Evolutionary conservation across 2,329 filamentous ascomycete genomes (phyloP).

Genomic region (Parasarocladium wereldwijsianum): DNA sequence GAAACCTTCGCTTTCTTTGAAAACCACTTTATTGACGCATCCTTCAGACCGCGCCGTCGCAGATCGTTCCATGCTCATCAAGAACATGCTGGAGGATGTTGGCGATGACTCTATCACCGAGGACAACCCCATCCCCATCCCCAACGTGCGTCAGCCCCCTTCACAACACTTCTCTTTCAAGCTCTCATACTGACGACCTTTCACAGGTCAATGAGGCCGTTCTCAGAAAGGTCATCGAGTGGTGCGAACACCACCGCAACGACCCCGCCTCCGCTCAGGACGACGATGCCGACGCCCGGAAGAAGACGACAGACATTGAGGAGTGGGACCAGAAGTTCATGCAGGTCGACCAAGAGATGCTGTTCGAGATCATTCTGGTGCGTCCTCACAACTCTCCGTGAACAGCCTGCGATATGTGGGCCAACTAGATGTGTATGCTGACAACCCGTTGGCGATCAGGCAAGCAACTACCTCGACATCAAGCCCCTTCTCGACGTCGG

Average conservation of each 20-base stretch:
- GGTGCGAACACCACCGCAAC: slow-evolving; percentile 89
- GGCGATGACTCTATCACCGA: slow-evolving; percentile 43
- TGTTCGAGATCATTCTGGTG: slow-evolving; percentile 96
- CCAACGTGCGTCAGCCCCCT: slow-evolving; percentile 45
- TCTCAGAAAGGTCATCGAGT: slow-evolving; percentile 91
- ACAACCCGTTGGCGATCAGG: too few relatives aligned
- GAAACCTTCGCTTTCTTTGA: slow-evolving; percentile 2
- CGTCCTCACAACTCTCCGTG: slow-evolving; percentile 7
- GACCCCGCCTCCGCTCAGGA: slow-evolving; percentile 73
- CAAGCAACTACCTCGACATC: slow-evolving; percentile 97
- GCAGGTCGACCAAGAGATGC: slow-evolving; percentile 99
- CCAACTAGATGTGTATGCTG: slow-evolving; percentile 6
- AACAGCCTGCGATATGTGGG: slow-evolving; percentile 7
- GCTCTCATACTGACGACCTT: slow-evolving; percentile 7
- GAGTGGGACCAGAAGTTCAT: slow-evolving; percentile 99
- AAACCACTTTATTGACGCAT: slow-evolving; percentile 4
- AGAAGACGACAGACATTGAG: slow-evolving; percentile 98
- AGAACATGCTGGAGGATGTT: slow-evolving; percentile 95
- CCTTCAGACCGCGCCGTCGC: slow-evolving; percentile 62
- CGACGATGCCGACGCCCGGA: slow-evolving; percentile 84
- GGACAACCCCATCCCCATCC: slow-evolving; percentile 68
- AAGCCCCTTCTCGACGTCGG: slow-evolving; percentile 95
- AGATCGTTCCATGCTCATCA: slow-evolving; percentile 87
- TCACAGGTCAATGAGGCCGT: slow-evolving; percentile 77
- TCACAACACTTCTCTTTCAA: slow-evolving; percentile 4